Evolutionary conservation across 106 monocot genomes (phyloP).

Genomic region (Vanilla planifolia): DNA sequence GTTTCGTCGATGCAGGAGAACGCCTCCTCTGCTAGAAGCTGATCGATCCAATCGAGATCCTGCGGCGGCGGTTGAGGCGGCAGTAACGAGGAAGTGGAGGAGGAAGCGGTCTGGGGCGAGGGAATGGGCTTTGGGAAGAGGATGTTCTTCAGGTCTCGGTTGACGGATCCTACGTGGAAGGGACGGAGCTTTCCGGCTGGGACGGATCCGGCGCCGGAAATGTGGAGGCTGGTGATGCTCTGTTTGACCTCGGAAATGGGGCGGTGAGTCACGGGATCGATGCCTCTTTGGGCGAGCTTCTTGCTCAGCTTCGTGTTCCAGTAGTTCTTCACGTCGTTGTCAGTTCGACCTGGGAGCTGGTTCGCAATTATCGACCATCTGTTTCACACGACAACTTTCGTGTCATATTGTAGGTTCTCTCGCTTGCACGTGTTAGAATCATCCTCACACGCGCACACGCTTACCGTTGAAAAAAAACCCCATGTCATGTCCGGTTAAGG

Average conservation of each 20-base stretch:
- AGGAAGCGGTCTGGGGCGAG: conserved; percentile 3
- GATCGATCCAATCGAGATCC: conserved; percentile 46
- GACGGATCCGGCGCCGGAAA: conserved; percentile 9
- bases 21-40: conserved; percentile 37
- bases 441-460: no score
- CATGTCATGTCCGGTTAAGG: not conserved
- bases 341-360: conserved; percentile 73
- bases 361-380: conserved; percentile 91
- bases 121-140: conserved; percentile 9
- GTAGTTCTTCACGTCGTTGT: conserved; percentile 81
- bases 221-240: conserved; percentile 34
- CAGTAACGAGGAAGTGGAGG: not conserved
- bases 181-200: not conserved
- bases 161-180: conserved; percentile 14
- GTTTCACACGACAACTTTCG: not conserved
- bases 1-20: not conserved
- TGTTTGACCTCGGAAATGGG: conserved; percentile 67
- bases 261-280: conserved; percentile 96
- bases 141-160: conserved; percentile 31
- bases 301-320: conserved; percentile 92
- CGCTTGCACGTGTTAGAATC: no score
- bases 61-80: not conserved
- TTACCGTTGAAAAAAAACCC: no score
- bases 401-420: not conserved
- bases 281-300: conserved; percentile 71